Percentiles rank a stretch among this genome's conserved stretches.
phyloP scores from a whole-genome alignment of 306 rosid species.

The Senna tora region DNA sequence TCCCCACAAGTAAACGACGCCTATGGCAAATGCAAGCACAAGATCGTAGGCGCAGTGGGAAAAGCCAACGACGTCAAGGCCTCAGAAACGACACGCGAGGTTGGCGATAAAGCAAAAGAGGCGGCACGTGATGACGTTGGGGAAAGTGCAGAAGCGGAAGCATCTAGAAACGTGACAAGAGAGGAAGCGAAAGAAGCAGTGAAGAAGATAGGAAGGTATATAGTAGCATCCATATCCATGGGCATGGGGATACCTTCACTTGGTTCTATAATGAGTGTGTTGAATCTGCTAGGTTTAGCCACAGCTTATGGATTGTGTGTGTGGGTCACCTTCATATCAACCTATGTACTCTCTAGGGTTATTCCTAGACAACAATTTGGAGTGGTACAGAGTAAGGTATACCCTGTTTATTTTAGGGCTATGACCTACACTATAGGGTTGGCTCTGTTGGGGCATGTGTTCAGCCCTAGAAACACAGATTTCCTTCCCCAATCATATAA shows the following conservation, averaged over 20 bases:
- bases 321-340: conserved; percentile 75
- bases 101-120: background rate
- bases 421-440: conserved; percentile 53
- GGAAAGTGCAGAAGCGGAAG: conserved; percentile 36
- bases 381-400: conserved; percentile 78
- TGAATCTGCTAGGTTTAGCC: conserved; percentile 52
- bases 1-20: conserved; percentile 28
- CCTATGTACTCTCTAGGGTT: conserved; percentile 52
- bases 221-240: background rate
- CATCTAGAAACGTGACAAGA: conserved; percentile 39
- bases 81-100: background rate
- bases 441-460: conserved; percentile 56
- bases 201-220: background rate
- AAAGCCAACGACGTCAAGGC: background rate
- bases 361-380: conserved; percentile 77
- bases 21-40: conserved; percentile 68
- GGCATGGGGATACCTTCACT: background rate
- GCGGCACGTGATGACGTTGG: conserved; percentile 36
- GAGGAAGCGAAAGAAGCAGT: conserved; percentile 18
- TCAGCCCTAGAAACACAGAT: conserved; percentile 21
- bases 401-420: conserved; percentile 65
- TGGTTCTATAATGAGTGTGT: conserved; percentile 23
- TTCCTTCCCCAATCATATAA: conserved; percentile 43
- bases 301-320: conserved; percentile 66
- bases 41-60: background rate